Conservation (phyloP, 2,329 filamentous ascomycete genomes). For the Fusarium haematococcum region DNA sequence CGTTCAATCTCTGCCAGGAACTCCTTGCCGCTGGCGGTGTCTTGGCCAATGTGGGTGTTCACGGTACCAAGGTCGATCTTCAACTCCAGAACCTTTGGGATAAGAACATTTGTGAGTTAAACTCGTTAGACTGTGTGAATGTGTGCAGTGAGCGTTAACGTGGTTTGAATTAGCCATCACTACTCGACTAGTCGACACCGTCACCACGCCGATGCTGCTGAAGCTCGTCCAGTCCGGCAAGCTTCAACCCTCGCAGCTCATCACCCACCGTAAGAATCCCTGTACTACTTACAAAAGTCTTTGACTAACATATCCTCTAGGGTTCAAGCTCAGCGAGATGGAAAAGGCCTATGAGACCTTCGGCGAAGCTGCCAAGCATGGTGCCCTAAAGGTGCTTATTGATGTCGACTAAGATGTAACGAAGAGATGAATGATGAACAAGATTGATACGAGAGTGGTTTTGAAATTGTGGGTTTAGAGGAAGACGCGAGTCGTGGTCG, state of each 20-base stretch:
- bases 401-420: conserved; percentile 25
- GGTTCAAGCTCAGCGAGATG: conserved; percentile 35
- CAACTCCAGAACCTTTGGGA: conserved; percentile 67
- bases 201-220: conserved; percentile 61
- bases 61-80: conserved; percentile 64
- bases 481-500: conserved; percentile 3
- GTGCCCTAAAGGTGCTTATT: conserved; percentile 35
- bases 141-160: neutral
- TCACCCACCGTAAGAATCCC: conserved; percentile 57
- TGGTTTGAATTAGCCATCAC: conserved; percentile 52
- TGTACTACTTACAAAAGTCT: neutral
- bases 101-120: conserved; percentile 61
- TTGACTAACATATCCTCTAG: neutral
- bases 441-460: neutral
- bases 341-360: conserved; percentile 37
- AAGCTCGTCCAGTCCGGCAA: conserved; percentile 57
- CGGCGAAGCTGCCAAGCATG: conserved; percentile 31
- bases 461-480: neutral
- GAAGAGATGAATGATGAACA: neutral
- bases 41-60: conserved; percentile 70
- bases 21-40: conserved; percentile 64
- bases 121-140: fast-evolving
- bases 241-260: conserved; percentile 55
- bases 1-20: conserved; percentile 65
- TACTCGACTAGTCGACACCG: conserved; percentile 60